Base-by-base conservation (phyloP, 306 rosid genomes). In the Acmispon strigosus region DNA sequence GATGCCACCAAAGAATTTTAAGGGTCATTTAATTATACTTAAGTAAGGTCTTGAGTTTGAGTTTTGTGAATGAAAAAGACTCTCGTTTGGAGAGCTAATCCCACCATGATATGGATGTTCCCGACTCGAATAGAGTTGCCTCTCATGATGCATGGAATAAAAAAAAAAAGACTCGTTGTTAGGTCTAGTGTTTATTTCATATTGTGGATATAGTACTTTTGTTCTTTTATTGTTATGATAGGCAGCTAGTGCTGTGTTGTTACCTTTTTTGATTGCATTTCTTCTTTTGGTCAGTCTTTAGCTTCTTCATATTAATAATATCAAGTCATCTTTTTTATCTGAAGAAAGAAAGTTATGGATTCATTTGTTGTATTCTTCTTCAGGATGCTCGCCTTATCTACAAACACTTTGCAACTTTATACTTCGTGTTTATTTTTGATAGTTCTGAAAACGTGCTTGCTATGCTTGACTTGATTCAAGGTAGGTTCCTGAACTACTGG, bases 391-490 rank as follows among this genome's bases (percentile, higher is more conserved):
- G 91, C 50, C 88, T 91, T 49, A 96, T 91, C 27, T 94, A 94
- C 95, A 91, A 94, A 84, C 97, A 91, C 73, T 89, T 69, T 29
- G 97, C 99, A 42, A 94, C 99, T 58, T 83, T 95, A 20, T 95
- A 91, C 81, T 87, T 95, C 3, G 97, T 89, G 70, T 83, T 95
- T 58, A 74, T 95, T 29, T 91, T 95, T 41, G 96, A 95, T 83
- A 80, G 97, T 70, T 86, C 92, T 75, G 99, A 95, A 80, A 95
- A 91, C 27, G 97, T 91, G 86, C 99, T 95, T 50, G 99, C 97
- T 54, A 91, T 95, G 90, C 97, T 91, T 16, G 99, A 95, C 77
- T 73, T 91, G 76, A 95, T 91, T 70, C 97, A 95, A 95, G 99
- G 99, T 95, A 76, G 22, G 19, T 69, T 42, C 73, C 58, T 39